Evolutionary conservation across 2,329 filamentous ascomycete genomes (phyloP).

Genomic region (Aspergillus awamori): DNA sequence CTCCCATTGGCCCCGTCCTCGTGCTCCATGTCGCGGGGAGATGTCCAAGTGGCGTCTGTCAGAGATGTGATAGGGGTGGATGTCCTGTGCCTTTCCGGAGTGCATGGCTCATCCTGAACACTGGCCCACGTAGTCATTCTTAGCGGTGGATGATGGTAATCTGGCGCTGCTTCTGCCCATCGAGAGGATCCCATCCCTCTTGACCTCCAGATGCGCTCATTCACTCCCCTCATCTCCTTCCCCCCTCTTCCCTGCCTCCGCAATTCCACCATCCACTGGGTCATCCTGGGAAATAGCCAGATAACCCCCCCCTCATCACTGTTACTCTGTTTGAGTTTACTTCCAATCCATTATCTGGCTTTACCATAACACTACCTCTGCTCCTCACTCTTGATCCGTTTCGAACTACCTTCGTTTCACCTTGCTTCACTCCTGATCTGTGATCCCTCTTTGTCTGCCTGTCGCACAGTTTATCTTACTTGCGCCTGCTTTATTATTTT

Average conservation of each 20-base stretch:
- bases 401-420: constrained; percentile 15
- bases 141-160: constrained; percentile 12
- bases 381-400: background rate
- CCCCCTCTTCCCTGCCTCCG: constrained; percentile 4
- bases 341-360: constrained; percentile 4
- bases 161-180: constrained; percentile 3
- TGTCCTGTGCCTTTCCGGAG: constrained; percentile 36
- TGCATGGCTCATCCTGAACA: constrained; percentile 23
- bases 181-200: background rate
- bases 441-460: background rate
- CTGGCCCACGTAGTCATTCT: constrained; percentile 25
- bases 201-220: constrained; percentile 13
- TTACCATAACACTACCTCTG: background rate
- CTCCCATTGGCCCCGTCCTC: constrained; percentile 24
- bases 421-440: background rate
- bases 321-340: constrained; percentile 10
- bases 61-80: constrained; percentile 29
- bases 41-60: constrained; percentile 31
- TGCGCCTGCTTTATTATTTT: background rate
- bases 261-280: background rate
- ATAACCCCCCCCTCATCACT: constrained; percentile 6
- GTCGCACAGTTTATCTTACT: background rate
- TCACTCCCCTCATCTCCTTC: constrained; percentile 9
- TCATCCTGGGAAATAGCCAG: background rate
- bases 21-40: constrained; percentile 26